phyloP scores from a whole-genome alignment of 306 rosid genomes.

The Rosa rugosa region DNA sequence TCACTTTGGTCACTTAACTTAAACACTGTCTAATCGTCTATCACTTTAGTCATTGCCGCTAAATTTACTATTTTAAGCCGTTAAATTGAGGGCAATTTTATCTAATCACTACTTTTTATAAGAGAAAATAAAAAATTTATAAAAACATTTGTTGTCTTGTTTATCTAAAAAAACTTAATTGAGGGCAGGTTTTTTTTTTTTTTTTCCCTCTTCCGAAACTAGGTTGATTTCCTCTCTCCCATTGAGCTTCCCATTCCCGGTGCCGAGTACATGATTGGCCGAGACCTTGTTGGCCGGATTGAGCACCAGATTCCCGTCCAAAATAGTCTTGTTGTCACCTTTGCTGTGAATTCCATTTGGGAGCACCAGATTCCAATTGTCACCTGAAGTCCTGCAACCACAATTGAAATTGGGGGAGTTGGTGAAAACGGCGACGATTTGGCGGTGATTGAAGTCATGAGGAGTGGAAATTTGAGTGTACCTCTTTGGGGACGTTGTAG shows the following conservation, averaged over 20 bases:
- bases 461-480: slow-evolving; percentile 15
- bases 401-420: neutral
- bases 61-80: no score
- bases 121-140: no score
- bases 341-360: slow-evolving; percentile 62
- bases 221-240: no score
- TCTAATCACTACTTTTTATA: no score
- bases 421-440: neutral
- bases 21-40: no score
- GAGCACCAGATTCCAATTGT: slow-evolving; percentile 35
- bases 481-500: slow-evolving; percentile 85
- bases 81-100: no score
- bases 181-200: no score
- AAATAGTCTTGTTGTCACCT: slow-evolving; percentile 62
- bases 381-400: slow-evolving; percentile 74
- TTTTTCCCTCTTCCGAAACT: no score
- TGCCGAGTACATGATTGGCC: slow-evolving; percentile 60
- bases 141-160: no score
- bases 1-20: no score
- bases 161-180: no score
- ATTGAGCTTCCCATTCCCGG: slow-evolving; percentile 65
- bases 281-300: slow-evolving; percentile 87
- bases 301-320: slow-evolving; percentile 69
- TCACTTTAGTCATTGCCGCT: no score
- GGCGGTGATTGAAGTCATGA: neutral